Evolutionary conservation across 139 green algal genomes (phyloP).

Genomic region (Desmodesmus armatus): DNA sequence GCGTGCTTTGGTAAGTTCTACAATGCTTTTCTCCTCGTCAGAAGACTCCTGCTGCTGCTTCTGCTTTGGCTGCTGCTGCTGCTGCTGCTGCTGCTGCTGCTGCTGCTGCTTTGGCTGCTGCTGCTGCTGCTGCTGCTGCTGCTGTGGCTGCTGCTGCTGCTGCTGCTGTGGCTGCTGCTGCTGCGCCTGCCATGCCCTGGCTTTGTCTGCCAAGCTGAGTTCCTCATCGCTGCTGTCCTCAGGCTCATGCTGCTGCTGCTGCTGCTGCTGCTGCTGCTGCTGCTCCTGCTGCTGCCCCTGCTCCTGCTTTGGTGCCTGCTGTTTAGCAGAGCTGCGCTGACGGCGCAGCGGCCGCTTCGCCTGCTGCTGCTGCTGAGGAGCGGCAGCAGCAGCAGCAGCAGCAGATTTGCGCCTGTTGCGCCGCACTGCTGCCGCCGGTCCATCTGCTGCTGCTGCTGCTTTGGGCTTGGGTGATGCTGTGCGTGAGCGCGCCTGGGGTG

Average conservation of each 20-base stretch:
- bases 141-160: background rate
- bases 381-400: too few relatives aligned
- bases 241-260: background rate
- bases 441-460: too few relatives aligned
- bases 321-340: too few relatives aligned
- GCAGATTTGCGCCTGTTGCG: too few relatives aligned
- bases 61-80: background rate
- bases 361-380: too few relatives aligned
- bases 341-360: too few relatives aligned
- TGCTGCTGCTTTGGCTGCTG: background rate
- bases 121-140: background rate
- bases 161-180: background rate
- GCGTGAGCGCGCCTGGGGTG: too few relatives aligned
- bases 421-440: too few relatives aligned
- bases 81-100: background rate
- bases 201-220: too few relatives aligned
- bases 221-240: background rate
- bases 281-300: background rate
- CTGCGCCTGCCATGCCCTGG: background rate
- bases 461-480: too few relatives aligned
- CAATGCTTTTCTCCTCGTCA: too few relatives aligned
- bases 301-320: too few relatives aligned
- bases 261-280: background rate
- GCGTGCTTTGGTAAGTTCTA: background rate
- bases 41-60: background rate